Conservation (phyloP, 2,329 filamentous ascomycete genomes). For the Ceratocystis diversiconidia region DNA sequence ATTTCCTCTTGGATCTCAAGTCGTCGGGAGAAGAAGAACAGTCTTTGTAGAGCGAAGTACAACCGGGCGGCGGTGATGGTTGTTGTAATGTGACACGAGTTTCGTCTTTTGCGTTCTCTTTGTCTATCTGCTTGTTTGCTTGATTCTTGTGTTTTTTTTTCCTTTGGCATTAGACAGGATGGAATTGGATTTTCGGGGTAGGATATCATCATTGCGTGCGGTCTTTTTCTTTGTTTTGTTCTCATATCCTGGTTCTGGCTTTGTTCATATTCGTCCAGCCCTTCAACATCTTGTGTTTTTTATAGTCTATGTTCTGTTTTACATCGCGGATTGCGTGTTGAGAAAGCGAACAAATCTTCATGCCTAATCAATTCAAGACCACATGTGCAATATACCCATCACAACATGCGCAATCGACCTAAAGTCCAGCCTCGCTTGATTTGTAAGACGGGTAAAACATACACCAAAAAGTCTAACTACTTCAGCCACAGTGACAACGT, state of each 20-base stretch:
- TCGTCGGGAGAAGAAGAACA: slow-evolving; percentile 27
- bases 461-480: neutral
- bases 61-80: neutral
- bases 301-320: neutral
- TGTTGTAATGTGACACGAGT: neutral
- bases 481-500: neutral
- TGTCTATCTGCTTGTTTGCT: neutral
- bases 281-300: neutral
- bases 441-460: neutral
- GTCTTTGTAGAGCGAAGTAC: slow-evolving; percentile 13
- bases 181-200: neutral
- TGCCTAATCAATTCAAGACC: no score
- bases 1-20: slow-evolving; percentile 58
- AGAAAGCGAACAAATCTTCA: neutral
- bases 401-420: no score
- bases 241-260: neutral
- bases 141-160: neutral
- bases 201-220: slow-evolving; percentile 4
- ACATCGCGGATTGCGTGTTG: neutral
- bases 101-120: neutral
- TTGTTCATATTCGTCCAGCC: neutral
- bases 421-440: neutral
- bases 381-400: no score
- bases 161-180: slow-evolving; percentile 4
- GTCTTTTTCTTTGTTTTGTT: neutral